These are phyloP conservation scores for Trichoderma sp. DNA, from an alignment of 2,329 filamentous ascomycete species.

Conservation along the genomic window DNA sequence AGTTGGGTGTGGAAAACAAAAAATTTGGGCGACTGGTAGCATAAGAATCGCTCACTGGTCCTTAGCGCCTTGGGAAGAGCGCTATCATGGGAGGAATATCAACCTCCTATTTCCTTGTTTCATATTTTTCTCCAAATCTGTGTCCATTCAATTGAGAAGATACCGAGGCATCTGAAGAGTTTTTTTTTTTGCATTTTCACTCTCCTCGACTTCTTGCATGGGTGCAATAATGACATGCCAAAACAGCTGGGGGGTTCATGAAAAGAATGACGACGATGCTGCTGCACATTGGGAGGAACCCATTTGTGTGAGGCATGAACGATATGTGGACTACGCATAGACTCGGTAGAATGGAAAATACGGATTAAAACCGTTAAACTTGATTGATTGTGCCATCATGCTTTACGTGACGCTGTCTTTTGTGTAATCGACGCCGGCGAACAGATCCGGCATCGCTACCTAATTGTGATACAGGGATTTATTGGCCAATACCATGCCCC, in stretches of 20 bases:
- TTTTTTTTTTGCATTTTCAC: conserved; percentile 29
- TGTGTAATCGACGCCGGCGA: neutral
- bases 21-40: conserved; percentile 21
- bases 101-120: conserved; percentile 30
- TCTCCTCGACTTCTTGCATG: conserved; percentile 29
- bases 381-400: neutral
- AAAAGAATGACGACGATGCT: conserved; percentile 29
- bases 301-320: conserved; percentile 24
- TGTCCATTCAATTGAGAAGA: conserved; percentile 34
- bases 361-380: conserved; percentile 27
- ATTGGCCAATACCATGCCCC: too few relatives aligned
- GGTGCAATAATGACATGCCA: conserved; percentile 25
- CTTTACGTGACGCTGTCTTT: neutral
- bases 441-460: neutral
- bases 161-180: conserved; percentile 37
- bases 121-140: conserved; percentile 29
- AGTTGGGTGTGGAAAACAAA: conserved; percentile 22
- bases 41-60: conserved; percentile 11
- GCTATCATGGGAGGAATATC: conserved; percentile 11
- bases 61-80: conserved; percentile 17
- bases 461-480: neutral
- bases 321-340: conserved; percentile 37
- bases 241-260: conserved; percentile 28
- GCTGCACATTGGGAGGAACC: conserved; percentile 22
- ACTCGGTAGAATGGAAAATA: conserved; percentile 40